Percentiles rank a stretch among this genome's conserved stretches.
These are phyloP conservation scores for Colletotrichum sp. DNA, from an alignment of 2,329 filamentous ascomycete species.

Conservation along the genomic window DNA sequence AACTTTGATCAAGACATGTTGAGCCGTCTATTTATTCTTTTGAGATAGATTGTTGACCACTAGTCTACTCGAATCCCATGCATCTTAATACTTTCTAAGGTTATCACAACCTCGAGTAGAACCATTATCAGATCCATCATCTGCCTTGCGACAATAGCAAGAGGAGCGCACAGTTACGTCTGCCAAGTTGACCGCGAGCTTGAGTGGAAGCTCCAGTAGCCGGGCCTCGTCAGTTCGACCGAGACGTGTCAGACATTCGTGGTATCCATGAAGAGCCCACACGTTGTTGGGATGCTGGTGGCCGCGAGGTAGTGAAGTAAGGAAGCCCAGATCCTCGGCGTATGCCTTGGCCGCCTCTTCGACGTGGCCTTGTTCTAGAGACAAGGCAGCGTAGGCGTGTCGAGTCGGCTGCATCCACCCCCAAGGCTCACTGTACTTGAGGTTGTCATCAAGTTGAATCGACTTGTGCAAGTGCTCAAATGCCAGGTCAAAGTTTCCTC, in stretches of 20 bases:
- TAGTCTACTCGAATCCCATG: background rate
- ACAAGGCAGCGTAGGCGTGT: conserved; percentile 71
- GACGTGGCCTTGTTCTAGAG: conserved; percentile 67
- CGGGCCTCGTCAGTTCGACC: conserved; percentile 45
- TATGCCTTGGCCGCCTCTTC: conserved; percentile 62
- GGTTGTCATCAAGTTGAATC: conserved; percentile 62
- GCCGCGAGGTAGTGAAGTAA: conserved; percentile 63
- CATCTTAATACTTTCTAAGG: fast-evolving
- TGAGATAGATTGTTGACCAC: background rate
- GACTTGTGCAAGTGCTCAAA: conserved; percentile 62
- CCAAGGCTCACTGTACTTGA: conserved; percentile 77
- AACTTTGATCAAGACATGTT: background rate
- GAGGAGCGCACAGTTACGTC: conserved; percentile 37
- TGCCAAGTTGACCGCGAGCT: conserved; percentile 25
- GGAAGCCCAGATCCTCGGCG: conserved; percentile 63
- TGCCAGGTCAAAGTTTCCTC: conserved; percentile 58
- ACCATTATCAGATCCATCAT: fast-evolving
- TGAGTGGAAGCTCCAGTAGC: conserved; percentile 29
- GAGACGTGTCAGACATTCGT: conserved; percentile 68
- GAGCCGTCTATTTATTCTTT: background rate
- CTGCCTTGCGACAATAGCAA: conserved; percentile 33
- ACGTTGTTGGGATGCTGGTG: conserved; percentile 74
- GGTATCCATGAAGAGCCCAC: conserved; percentile 75
- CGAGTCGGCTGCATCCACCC: conserved; percentile 78
- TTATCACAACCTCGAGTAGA: background rate